Base-by-base conservation (phyloP, 2,329 filamentous ascomycete species). In the Curvularia eragrostidis region DNA sequence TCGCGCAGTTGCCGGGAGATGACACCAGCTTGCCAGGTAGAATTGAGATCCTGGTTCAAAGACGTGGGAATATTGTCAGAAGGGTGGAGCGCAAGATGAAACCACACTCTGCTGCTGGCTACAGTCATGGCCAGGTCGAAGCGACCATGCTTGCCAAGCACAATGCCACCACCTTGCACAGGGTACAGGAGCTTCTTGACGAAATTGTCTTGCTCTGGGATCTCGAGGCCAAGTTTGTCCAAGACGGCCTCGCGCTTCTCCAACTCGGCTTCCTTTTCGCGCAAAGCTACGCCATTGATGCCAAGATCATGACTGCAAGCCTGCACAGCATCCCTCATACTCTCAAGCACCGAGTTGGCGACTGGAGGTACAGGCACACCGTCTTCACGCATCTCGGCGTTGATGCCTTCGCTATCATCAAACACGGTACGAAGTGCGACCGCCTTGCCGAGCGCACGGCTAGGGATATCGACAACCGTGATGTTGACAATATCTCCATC, bases 381-480 rank as follows among this genome's bases (percentile, higher is more conserved):
- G 66, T 99, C 95, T 61, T 94, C 89, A 71, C 94, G 96, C 93
- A 99, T 98, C 80, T 99, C 95, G 0, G 90, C 85, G 68, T 98
- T 98, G 79, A 99, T 97, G 50, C 95, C 95, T 19, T 89, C 82
- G n/a, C 83, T 86, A 68, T 98, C 95, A 66, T 99, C 94, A 68
- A 99, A 99, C 34, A 98, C 87, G 13, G 91, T 91, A 38, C 92
- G 90, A 80, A 99, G 87, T 12, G 91, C 87, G n/a, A 96, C 79
- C 0, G 94, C 95, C 77, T 95, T 97, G 57, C 91, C 93, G 0
- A 99, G 82, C 1, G 85, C 83, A 28, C 91, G 88, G 62, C 89
- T 86, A 0, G 95, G 92, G 8, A 98, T 84, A 65, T 98, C 95
- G 5, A 99, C 81, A 8, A 99, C 83, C 0, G 92, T 96, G 60